Percentiles rank a stretch among this genome's conserved stretches.
Evolutionary conservation across 2,329 filamentous ascomycete species (phyloP).

Genomic region (Hirsutella thompsonii): DNA sequence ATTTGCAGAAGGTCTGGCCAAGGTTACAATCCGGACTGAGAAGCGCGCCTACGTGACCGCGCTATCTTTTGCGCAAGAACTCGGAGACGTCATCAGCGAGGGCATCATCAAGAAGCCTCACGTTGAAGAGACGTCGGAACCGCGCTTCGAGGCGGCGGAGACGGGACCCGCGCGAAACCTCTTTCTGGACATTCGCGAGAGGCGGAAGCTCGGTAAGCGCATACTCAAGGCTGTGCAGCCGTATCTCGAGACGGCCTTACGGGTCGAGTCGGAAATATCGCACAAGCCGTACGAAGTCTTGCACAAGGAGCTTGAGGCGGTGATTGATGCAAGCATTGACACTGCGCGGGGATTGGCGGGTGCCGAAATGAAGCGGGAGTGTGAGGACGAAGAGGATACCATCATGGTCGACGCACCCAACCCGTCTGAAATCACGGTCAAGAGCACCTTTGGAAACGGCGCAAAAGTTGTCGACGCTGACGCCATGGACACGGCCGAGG

Average conservation of each 20-base stretch:
- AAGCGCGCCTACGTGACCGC: slow-evolving; percentile 44
- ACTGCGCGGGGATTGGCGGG: slow-evolving; percentile 28
- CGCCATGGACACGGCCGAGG: slow-evolving; percentile 22
- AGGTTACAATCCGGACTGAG: slow-evolving; percentile 39
- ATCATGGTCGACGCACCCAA: slow-evolving; percentile 38
- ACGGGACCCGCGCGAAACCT: slow-evolving; percentile 36
- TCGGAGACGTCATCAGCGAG: slow-evolving; percentile 38
- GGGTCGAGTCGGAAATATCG: slow-evolving; percentile 70
- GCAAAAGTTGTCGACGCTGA: slow-evolving; percentile 17
- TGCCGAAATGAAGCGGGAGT: slow-evolving; percentile 19
- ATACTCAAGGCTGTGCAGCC: slow-evolving; percentile 77
- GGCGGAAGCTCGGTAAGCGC: slow-evolving; percentile 74
- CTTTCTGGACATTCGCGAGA: slow-evolving; percentile 62
- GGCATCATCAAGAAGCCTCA: slow-evolving; percentile 35
- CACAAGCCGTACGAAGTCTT: slow-evolving; percentile 57
- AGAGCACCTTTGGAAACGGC: slow-evolving; percentile 14
- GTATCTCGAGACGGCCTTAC: slow-evolving; percentile 60
- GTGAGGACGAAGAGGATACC: slow-evolving; percentile 28
- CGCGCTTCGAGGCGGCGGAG: slow-evolving; percentile 24
- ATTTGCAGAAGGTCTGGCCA: slow-evolving; percentile 38
- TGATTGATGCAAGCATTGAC: slow-evolving; percentile 57
- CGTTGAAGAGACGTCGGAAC: slow-evolving; percentile 10
- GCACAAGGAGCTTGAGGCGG: slow-evolving; percentile 58
- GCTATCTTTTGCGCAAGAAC: slow-evolving; percentile 41
- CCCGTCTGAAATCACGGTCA: slow-evolving; percentile 33